These are phyloP conservation scores for Gypsophila paniculata DNA, from an alignment of 179 eudicot species.

Conservation along the genomic window DNA sequence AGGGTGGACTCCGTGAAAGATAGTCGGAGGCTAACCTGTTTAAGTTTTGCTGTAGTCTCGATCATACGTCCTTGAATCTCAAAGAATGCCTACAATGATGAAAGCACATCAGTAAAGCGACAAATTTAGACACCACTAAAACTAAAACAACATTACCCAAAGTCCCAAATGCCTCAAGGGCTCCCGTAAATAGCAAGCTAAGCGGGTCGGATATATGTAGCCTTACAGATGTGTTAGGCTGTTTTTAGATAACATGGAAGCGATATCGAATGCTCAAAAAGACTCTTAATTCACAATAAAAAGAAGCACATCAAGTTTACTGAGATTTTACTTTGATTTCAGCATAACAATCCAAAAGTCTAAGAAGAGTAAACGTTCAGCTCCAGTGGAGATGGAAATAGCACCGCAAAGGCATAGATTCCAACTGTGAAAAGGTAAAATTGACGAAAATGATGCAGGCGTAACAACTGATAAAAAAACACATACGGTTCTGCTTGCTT, in stretches of 20 bases:
- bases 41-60: conserved; percentile 73
- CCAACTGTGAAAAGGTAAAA: neutral
- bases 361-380: too few relatives aligned
- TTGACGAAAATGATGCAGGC: neutral
- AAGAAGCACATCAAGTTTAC: too few relatives aligned
- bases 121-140: neutral
- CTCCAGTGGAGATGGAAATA: too few relatives aligned
- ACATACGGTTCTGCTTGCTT: conserved; percentile 60
- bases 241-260: too few relatives aligned
- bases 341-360: too few relatives aligned
- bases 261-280: too few relatives aligned
- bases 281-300: too few relatives aligned
- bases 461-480: neutral
- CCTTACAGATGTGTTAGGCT: too few relatives aligned
- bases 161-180: neutral
- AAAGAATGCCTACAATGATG: conserved; percentile 58
- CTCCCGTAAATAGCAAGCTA: too few relatives aligned
- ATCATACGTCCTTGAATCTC: conserved; percentile 94
- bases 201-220: too few relatives aligned
- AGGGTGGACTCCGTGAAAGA: neutral
- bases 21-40: conserved; percentile 51
- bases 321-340: neutral
- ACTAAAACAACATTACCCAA: neutral
- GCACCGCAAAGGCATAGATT: neutral
- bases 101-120: neutral